Percentiles rank a stretch among this genome's conserved stretches.
Evolutionary conservation across 805 yeast species (phyloP).

Genomic region (Candida sithepensis): DNA sequence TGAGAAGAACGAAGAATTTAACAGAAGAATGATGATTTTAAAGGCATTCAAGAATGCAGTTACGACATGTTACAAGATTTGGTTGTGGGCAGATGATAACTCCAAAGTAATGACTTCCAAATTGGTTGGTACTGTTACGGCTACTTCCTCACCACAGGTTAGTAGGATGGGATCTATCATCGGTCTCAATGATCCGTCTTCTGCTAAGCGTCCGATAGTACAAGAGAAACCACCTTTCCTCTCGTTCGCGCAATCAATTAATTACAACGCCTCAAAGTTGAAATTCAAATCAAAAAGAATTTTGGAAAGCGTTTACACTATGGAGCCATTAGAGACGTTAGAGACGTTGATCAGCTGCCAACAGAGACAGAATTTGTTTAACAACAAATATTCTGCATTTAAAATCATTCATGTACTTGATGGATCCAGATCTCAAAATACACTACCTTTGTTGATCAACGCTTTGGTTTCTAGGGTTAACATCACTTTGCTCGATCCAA

Average conservation of each 20-base stretch:
- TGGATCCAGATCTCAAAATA: conserved; percentile 74
- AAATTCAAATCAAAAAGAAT: conserved; percentile 67
- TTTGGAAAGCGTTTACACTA: conserved; percentile 56
- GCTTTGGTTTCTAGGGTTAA: conserved; percentile 48
- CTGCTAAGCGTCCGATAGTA: conserved; percentile 6
- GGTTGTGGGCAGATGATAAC: conserved; percentile 63
- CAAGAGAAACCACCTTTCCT: conserved; percentile 21
- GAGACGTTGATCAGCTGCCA: conserved; percentile 54
- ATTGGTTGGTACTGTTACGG: not conserved
- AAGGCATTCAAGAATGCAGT: conserved; percentile 62
- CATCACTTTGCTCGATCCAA: conserved; percentile 23
- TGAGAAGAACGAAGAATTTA: conserved; percentile 45
- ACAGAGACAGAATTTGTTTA: conserved; percentile 17
- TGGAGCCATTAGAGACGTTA: conserved; percentile 72
- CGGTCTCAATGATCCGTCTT: conserved; percentile 1
- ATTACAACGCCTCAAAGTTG: conserved; percentile 52
- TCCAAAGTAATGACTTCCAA: conserved; percentile 19
- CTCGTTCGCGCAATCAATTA: conserved; percentile 32
- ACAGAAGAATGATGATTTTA: conserved; percentile 53
- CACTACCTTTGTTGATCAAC: conserved; percentile 64
- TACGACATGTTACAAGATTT: conserved; percentile 52
- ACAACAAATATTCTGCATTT: conserved; percentile 36
- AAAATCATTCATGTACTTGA: conserved; percentile 76
- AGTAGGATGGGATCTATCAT: conserved; percentile 16
- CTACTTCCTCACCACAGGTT: conserved; percentile 12